Base-by-base conservation (phyloP, 2,329 filamentous ascomycete species). In the Xylariaceae sp. region DNA sequence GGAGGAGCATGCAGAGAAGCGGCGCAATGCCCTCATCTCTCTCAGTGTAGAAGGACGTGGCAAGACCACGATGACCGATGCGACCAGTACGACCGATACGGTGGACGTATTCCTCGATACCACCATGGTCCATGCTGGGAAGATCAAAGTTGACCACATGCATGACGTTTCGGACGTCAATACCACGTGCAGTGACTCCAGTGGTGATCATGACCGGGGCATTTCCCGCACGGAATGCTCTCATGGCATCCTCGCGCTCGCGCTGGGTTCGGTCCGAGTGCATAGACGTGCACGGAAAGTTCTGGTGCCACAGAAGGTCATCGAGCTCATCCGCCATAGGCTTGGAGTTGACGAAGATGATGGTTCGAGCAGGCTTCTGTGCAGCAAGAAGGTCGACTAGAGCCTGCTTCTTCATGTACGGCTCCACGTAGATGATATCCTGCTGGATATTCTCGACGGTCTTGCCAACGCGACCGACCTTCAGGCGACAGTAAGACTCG, bases 131-230 rank as follows among this genome's bases (percentile, higher is more conserved):
- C 27, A 68, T 61, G 5, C 70, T 77, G 0, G 90, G 90, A 2
- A 96, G 66, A 40, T 96, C 89, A 48, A 80, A 96, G 62, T 98
- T 96, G 70, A 98, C 81, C 39, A 98, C 83, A 44, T 94, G 87
- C 65, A 80, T 77, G 5, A 96, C 81, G 44, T 92, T 87, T 37
- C 76, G 76, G 22, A 95, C 81, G 47, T 96, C 89, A 21, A 95
- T 79, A 5, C 92, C 92, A 48, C 92, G 87, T 52, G 87, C 84
- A 32, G 83, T 80, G 32, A 98, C 75, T 30, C 85, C 86, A 15
- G 90, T 96, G 9, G 90, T 79, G 39, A 96, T 75, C 37, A 98
- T 60, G 35, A 98, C 83, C 0, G 90, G 89, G 8, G 73, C 70
- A 19, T 71, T 73, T 2, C 84, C 90, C 14, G 64, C 67, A 14